A percentile compares a stretch with the other conserved stretches of the same genome.
These are phyloP conservation scores for Trifolium dubium DNA, from an alignment of 306 rosid genomes.

Conservation along the genomic window DNA sequence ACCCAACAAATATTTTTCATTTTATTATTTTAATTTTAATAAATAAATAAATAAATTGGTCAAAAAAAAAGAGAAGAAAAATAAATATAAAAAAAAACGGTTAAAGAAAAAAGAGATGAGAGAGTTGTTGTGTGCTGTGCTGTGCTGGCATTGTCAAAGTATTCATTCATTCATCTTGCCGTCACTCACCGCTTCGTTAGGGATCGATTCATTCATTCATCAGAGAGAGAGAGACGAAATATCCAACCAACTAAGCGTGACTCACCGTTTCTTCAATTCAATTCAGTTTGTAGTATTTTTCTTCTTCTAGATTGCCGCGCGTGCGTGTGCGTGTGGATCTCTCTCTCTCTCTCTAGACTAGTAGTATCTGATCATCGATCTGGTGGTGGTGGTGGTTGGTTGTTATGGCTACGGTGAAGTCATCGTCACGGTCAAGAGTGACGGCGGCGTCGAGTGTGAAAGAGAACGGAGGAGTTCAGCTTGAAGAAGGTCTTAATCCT, in stretches of 20 bases:
- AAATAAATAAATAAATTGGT: no score
- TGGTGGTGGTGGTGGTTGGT: conserved; percentile 27
- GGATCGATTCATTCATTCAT: no score
- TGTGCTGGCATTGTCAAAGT: no score
- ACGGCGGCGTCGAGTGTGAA: conserved; percentile 55
- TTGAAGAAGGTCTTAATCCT: conserved; percentile 79
- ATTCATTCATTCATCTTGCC: no score
- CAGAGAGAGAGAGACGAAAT: background rate
- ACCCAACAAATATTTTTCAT: no score
- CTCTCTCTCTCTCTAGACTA: background rate
- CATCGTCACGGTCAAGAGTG: conserved; percentile 71
- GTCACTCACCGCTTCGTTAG: background rate
- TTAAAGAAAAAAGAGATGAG: no score
- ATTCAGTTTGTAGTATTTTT: no score
- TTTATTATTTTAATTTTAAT: no score
- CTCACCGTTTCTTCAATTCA: conserved; percentile 9
- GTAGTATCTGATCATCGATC: conserved; percentile 12
- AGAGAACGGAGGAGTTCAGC: conserved; percentile 81
- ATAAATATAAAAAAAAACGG: no score
- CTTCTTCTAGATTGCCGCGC: background rate
- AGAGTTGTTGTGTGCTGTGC: no score
- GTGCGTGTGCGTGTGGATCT: conserved; percentile 45
- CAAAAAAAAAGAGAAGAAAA: no score
- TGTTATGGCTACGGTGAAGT: conserved; percentile 75
- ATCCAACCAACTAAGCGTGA: background rate